These are phyloP conservation scores for Grifola frondosa DNA, from an alignment of 1,284 basidiomycete species.

Conservation along the genomic window DNA sequence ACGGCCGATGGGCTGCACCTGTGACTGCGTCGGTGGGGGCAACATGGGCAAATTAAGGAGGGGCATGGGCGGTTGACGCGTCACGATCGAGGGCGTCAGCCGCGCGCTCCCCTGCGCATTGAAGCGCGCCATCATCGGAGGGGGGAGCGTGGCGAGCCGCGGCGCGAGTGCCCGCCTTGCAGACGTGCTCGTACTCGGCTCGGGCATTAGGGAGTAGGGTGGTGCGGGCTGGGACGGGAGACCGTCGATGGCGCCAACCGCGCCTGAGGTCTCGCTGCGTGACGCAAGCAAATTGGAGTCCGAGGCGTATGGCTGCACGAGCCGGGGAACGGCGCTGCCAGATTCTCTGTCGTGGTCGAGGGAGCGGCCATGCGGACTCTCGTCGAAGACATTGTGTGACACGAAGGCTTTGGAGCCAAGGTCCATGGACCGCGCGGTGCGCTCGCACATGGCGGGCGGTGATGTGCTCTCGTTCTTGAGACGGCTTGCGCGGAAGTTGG, in stretches of 20 bases:
- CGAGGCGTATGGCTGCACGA: too few relatives aligned
- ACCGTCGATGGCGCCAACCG: too few relatives aligned
- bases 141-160: slow-evolving; percentile 32
- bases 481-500: slow-evolving; percentile 17
- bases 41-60: slow-evolving; percentile 50
- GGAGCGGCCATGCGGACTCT: slow-evolving; percentile 17
- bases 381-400: slow-evolving; percentile 14
- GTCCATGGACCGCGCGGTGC: slow-evolving; percentile 25
- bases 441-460: slow-evolving; percentile 8
- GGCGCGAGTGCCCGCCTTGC: slow-evolving; percentile 23
- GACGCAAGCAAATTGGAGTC: too few relatives aligned
- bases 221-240: too few relatives aligned
- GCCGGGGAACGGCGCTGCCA: slow-evolving; percentile 14
- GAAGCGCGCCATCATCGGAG: slow-evolving; percentile 33
- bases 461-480: slow-evolving; percentile 17
- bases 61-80: slow-evolving; percentile 49
- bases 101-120: slow-evolving; percentile 38
- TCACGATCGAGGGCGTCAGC: slow-evolving; percentile 49
- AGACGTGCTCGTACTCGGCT: too few relatives aligned
- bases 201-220: too few relatives aligned
- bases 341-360: slow-evolving; percentile 16
- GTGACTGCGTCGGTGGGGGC: slow-evolving; percentile 28
- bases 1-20: slow-evolving; percentile 22
- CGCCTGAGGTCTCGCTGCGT: too few relatives aligned
- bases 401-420: slow-evolving; percentile 15